A percentile compares a stretch with the other conserved stretches of the same genome.
phyloP scores from a whole-genome alignment of 1,284 basidiomycete species.

The Fomitopsis pinicola region DNA sequence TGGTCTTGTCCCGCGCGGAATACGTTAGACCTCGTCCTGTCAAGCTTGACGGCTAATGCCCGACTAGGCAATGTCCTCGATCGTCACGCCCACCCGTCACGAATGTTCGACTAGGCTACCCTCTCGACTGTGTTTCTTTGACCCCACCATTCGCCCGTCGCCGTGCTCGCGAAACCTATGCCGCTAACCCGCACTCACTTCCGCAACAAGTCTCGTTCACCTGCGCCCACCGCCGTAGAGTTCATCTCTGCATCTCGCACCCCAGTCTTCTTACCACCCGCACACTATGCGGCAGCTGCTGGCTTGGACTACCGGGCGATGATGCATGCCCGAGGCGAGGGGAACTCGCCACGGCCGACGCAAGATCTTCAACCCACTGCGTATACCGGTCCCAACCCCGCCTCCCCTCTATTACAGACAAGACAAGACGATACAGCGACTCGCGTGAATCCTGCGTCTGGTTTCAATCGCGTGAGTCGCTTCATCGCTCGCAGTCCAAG shows the following conservation, averaged over 20 bases:
- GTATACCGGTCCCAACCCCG: neutral
- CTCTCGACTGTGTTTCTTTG: neutral
- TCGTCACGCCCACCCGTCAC: neutral
- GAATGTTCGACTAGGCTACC: neutral
- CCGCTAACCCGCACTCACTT: slow-evolving; percentile 17
- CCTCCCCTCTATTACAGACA: slow-evolving; percentile 6
- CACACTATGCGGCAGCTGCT: slow-evolving; percentile 62
- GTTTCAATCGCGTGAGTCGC: slow-evolving; percentile 10
- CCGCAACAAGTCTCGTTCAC: slow-evolving; percentile 22
- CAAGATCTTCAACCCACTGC: neutral
- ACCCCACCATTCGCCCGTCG: neutral
- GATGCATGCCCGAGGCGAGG: slow-evolving; percentile 11
- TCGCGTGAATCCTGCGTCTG: slow-evolving; percentile 1
- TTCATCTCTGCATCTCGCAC: slow-evolving; percentile 15
- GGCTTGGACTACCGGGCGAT: slow-evolving; percentile 28
- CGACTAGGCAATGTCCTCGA: neutral
- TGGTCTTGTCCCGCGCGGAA: neutral
- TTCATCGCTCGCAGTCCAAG: slow-evolving; percentile 15
- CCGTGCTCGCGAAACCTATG: slow-evolving; percentile 8
- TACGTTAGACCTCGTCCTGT: neutral
- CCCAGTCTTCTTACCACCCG: slow-evolving; percentile 51
- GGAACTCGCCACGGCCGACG: slow-evolving; percentile 6
- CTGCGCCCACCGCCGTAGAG: slow-evolving; percentile 11
- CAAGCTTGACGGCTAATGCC: neutral
- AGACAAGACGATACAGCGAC: neutral